phyloP scores from a whole-genome alignment of 345 rosid species.

The Eucalyptus cloeziana region DNA sequence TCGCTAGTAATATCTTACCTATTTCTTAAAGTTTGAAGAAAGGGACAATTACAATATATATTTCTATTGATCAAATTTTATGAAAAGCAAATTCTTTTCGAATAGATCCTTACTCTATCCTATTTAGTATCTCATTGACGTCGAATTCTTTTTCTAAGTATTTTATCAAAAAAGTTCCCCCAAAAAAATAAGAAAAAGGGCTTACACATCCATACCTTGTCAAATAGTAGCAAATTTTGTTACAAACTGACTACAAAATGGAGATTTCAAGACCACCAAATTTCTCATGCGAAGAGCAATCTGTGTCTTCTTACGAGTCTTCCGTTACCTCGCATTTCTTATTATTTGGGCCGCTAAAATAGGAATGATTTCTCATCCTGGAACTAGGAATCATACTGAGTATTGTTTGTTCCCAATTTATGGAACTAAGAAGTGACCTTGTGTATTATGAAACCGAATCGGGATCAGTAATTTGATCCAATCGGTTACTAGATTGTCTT shows the following conservation, averaged over 20 bases:
- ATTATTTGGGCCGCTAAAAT: neutral
- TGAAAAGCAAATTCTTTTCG: neutral
- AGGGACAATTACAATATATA: neutral
- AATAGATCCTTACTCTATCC: neutral
- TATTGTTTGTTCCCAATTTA: too few relatives aligned
- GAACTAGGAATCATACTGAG: too few relatives aligned
- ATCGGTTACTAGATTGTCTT: neutral
- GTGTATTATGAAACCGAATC: fast-evolving
- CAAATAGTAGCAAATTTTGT: neutral
- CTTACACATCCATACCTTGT: neutral
- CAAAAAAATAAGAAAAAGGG: neutral
- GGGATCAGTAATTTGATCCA: neutral
- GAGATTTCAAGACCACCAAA: neutral
- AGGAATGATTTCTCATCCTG: neutral
- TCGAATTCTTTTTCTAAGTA: neutral
- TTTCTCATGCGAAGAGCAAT: neutral
- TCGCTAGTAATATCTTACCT: too few relatives aligned
- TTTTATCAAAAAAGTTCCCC: neutral
- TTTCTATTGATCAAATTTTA: neutral
- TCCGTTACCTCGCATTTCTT: too few relatives aligned
- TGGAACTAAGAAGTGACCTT: fast-evolving
- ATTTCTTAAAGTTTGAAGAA: neutral
- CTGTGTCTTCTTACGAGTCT: neutral
- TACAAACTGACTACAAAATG: neutral
- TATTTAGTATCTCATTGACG: too few relatives aligned